Percentiles rank a stretch among this genome's conserved stretches.
phyloP scores from a whole-genome alignment of 805 yeast genomes.

The Candida fluviatilis region DNA sequence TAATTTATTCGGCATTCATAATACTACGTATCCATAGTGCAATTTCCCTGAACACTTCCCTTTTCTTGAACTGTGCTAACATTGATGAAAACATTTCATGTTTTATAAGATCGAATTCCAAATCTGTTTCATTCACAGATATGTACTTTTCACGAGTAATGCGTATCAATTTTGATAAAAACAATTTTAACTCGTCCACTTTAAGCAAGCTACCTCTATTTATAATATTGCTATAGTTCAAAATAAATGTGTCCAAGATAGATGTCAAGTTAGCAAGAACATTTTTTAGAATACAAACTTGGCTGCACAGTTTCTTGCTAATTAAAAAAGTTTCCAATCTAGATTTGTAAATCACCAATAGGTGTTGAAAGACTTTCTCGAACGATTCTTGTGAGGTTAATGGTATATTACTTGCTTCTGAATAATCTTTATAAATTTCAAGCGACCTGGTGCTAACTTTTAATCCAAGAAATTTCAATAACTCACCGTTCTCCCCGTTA shows the following conservation, averaged over 20 bases:
- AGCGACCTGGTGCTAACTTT: conserved; percentile 18
- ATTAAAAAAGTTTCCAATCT: conserved; percentile 17
- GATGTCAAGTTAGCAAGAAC: conserved; percentile 9
- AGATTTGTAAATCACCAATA: conserved; percentile 18
- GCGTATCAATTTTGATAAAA: conserved; percentile 1
- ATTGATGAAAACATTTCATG: neutral
- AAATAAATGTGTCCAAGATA: conserved; percentile 9
- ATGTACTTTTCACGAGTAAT: neutral
- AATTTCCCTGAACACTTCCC: neutral
- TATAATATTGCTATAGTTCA: conserved; percentile 5
- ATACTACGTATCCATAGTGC: neutral
- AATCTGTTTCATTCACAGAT: neutral
- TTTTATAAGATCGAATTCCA: neutral
- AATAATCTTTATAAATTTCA: conserved; percentile 13
- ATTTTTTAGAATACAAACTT: conserved; percentile 12
- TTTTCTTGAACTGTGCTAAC: neutral
- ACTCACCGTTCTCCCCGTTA: conserved; percentile 8
- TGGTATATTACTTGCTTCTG: conserved; percentile 8
- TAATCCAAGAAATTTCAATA: conserved; percentile 28
- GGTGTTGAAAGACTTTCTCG: conserved; percentile 14
- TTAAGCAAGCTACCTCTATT: conserved; percentile 3
- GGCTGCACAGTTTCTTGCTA: conserved; percentile 12
- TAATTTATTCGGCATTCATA: neutral
- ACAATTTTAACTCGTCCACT: neutral
- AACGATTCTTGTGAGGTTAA: conserved; percentile 13